phyloP scores from a whole-genome alignment of 2,329 filamentous ascomycete genomes.

The Metarhizium robertsii region DNA sequence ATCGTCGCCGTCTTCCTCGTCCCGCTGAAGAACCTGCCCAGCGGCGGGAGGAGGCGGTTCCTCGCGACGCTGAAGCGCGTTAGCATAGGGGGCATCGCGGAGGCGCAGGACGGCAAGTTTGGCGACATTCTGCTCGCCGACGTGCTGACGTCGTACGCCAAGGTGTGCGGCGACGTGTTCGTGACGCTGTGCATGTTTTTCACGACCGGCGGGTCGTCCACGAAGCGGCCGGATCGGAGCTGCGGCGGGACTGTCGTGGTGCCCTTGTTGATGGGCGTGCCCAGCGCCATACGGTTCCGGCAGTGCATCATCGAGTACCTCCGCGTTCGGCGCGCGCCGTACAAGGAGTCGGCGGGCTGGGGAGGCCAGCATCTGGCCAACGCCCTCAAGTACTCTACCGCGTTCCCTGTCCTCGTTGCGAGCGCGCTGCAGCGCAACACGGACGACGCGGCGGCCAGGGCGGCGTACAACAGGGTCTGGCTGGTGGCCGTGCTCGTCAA shows the following conservation, averaged over 20 bases:
- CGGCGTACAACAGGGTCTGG: constrained; percentile 49
- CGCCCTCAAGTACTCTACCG: constrained; percentile 87
- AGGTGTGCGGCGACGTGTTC: constrained; percentile 82
- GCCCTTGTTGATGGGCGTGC: constrained; percentile 74
- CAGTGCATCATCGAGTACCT: constrained; percentile 87
- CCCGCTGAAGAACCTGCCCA: constrained; percentile 59
- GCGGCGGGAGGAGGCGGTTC: constrained; percentile 65
- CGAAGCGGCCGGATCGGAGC: constrained; percentile 67
- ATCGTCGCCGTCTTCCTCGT: constrained; percentile 63
- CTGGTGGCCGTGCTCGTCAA: constrained; percentile 69
- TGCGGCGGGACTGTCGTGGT: constrained; percentile 75
- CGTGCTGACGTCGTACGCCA: constrained; percentile 89
- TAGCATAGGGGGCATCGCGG: constrained; percentile 75
- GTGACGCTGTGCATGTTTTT: constrained; percentile 90
- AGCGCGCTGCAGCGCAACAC: constrained; percentile 62
- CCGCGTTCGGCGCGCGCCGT: constrained; percentile 54
- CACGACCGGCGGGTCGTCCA: constrained; percentile 59
- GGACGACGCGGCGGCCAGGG: constrained; percentile 30
- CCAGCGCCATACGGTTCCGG: constrained; percentile 76
- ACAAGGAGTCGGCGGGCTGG: constrained; percentile 53
- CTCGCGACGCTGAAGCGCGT: constrained; percentile 69
- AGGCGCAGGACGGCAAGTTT: constrained; percentile 83
- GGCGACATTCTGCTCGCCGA: constrained; percentile 90
- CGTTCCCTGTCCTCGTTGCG: constrained; percentile 84
- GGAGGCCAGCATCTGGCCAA: constrained; percentile 87